Evolutionary conservation across 2,329 filamentous ascomycete species (phyloP).

Genomic region (Venturia oleaginea): DNA sequence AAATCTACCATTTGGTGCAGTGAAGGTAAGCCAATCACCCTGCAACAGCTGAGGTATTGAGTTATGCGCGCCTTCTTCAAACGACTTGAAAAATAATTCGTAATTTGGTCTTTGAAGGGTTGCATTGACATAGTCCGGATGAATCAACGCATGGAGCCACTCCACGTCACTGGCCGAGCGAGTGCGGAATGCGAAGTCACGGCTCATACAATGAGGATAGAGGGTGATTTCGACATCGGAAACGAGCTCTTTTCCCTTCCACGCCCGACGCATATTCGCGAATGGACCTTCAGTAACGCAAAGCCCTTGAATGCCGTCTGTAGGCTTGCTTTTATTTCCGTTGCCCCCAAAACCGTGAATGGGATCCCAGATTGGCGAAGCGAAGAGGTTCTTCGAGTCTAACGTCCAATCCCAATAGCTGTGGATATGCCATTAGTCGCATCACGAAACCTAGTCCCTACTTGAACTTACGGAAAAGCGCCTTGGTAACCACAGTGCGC

Average conservation of each 20-base stretch:
- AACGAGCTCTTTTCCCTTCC: slow-evolving; percentile 15
- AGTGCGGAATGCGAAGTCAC: background rate
- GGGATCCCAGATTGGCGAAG: slow-evolving; percentile 20
- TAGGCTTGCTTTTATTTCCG: slow-evolving; percentile 18
- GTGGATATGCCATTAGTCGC: slow-evolving; percentile 8
- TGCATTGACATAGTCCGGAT: background rate
- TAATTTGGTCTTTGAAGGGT: background rate
- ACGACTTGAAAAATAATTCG: background rate
- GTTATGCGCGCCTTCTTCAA: slow-evolving; percentile 24
- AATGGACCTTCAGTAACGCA: slow-evolving; percentile 23
- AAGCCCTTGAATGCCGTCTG: slow-evolving; percentile 14
- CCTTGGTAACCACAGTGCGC: background rate
- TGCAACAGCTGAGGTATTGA: slow-evolving; percentile 20
- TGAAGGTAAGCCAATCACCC: slow-evolving; percentile 23
- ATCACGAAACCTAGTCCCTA: background rate
- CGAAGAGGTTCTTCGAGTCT: slow-evolving; percentile 21
- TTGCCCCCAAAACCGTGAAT: slow-evolving; percentile 25
- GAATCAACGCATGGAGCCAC: background rate
- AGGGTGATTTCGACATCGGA: background rate
- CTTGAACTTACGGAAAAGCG: background rate
- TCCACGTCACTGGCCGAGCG: background rate
- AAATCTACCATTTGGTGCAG: slow-evolving; percentile 21
- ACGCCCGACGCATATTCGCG: slow-evolving; percentile 17
- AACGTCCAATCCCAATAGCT: slow-evolving; percentile 31
- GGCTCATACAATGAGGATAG: background rate